Evolutionary conservation across 345 rosid genomes (phyloP).

Genomic region (Boechera stricta): DNA sequence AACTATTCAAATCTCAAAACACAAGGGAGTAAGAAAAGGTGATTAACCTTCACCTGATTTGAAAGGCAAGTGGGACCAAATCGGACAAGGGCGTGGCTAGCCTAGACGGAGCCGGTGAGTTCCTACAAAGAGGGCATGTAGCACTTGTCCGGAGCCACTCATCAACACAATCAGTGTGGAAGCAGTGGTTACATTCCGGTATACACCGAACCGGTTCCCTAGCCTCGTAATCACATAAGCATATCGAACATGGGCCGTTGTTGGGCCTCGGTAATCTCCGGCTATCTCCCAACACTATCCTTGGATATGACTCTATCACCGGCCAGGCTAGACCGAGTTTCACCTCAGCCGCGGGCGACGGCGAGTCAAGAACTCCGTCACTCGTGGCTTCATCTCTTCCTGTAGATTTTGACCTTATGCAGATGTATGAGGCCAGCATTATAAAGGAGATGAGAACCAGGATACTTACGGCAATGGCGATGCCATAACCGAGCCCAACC

Average conservation of each 20-base stretch:
- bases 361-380: constrained; percentile 23
- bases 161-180: constrained; percentile 72
- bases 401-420: constrained; percentile 57
- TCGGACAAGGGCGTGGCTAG: constrained; percentile 65
- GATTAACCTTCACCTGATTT: constrained; percentile 53
- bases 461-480: constrained; percentile 79
- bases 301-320: constrained; percentile 59
- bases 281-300: constrained; percentile 67
- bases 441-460: constrained; percentile 76
- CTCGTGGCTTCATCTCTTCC: constrained; percentile 17
- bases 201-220: constrained; percentile 59
- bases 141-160: constrained; percentile 71
- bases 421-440: constrained; percentile 76
- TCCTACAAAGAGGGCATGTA: constrained; percentile 79
- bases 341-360: constrained; percentile 27
- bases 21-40: not conserved
- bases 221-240: constrained; percentile 62
- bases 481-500: constrained; percentile 80
- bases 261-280: constrained; percentile 61
- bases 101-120: constrained; percentile 58
- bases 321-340: constrained; percentile 54
- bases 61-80: constrained; percentile 57
- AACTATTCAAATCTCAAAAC: constrained; percentile 13
- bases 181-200: constrained; percentile 78
- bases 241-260: constrained; percentile 69